Evolutionary conservation across 2,329 filamentous ascomycete species (phyloP), one percentile per base, ranked within the genome.

Genomic region (Diaporthe aspalathi): DNA sequence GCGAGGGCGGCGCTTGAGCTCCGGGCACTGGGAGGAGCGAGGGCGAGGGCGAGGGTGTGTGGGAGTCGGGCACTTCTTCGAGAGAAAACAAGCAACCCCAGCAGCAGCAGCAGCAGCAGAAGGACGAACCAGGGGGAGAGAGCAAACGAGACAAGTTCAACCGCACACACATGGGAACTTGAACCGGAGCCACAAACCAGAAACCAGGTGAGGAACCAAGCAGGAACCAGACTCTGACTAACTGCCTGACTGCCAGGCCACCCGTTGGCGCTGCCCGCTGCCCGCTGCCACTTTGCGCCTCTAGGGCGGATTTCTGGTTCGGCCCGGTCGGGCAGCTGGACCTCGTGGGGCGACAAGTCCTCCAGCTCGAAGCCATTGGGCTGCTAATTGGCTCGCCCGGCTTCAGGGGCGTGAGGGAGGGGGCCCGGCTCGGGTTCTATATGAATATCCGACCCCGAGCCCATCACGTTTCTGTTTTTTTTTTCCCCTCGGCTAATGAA

Each of bases 291-390:
- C 40, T n/a, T 32, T 5, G 17, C 24, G 24, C 27, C 24, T 27
- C 57, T 63, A 63, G 54, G 54, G 40, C 57, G 60, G 60, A 22
- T 49, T 63, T 49, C 60, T 63, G 60, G 60, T 63, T 49, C 60
- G 60, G 60, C 60, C 60, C 60, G 60, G 60, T 63, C 60, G 60
- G 60, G 60, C 60, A 49, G 43, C 43, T 63, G 60, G 60, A 63
- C 60, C 60, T 63, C 43, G 60, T 63, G 60, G 60, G 60, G 60
- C 60, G 17, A 38, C n/a, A 20, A 35, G 43, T 27, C 27, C 43
- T 1, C 6, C 35, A 38, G 35, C 35, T 38, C 12, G 35, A 9
- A 12, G 3, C 16, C 16, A 1, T 24, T 8, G 20, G 40, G 57
- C 43, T 35, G 24, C 1, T n/a, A 5, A 63, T 63, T 63, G 60